Evolutionary conservation across 805 yeast species (phyloP), one percentile per base, ranked within the genome.

Genomic region (Ogataea haglerorum): DNA sequence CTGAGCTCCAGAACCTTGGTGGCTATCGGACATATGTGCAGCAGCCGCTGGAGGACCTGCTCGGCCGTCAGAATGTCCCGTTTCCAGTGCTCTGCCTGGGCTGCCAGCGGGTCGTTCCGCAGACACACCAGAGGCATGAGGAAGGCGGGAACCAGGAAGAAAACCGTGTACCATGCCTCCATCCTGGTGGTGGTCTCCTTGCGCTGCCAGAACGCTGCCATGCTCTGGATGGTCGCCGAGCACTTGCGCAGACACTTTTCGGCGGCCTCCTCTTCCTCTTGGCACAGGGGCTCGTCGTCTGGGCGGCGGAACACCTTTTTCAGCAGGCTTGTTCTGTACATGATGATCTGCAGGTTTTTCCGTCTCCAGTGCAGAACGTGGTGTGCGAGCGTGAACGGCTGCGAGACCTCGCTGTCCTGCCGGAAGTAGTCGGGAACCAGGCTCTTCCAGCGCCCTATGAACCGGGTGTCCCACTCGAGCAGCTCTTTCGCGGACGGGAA

Each of bases 131-230:
- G 38, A 5, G 51, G 51, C 47, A 47, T 47, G 22, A 47, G 26
- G 10, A 45, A 36, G 1, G 51, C 51, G 3, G 51, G 51, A 21
- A 45, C 41, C n/a, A 47, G 36, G 30, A 47, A 47, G 17, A 34
- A 47, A 6, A 47, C 26, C 16, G 51, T 45, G 28, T 47, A 47
- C 51, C 51, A 47, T 6, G 51, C 51, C 14, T 47, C 51, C 49
- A 47, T 45, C 22, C 49, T 26, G 23, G 41, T 47, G 29, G 38
- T 42, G 5, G 16, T 28, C 13, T 31, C 24, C 17, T 42, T 40
- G 17, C 22, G 29, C 12, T 17, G 10, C 51, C 51, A 47, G 23
- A 47, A 39, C 7, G 13, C 30, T 5, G 36, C 30, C 49, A 47
- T 47, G 31, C 43, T 45, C 4, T 18, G 18, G 19, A 47, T 45